A percentile compares a stretch with the other conserved stretches of the same genome.
phyloP scores from a whole-genome alignment of 768 basidiomycete genomes.

The Epithele typhae region DNA sequence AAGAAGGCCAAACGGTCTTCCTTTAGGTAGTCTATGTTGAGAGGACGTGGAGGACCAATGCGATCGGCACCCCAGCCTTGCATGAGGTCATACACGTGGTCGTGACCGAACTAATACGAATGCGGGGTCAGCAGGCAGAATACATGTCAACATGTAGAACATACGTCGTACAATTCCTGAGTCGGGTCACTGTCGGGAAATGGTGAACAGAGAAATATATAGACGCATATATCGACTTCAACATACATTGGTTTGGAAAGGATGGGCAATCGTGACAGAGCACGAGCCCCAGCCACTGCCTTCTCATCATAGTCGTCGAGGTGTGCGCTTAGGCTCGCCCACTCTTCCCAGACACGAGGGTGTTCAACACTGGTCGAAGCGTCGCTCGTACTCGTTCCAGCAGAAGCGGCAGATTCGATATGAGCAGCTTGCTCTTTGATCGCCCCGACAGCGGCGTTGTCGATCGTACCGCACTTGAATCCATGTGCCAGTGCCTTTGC shows the following conservation, averaged over 20 bases:
- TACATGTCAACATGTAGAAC: too few relatives aligned
- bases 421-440: background rate
- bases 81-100: constrained; percentile 4
- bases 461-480: background rate
- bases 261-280: constrained; percentile 1
- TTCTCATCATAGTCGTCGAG: background rate
- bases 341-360: constrained; percentile 2
- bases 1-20: constrained; percentile 5
- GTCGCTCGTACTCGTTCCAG: too few relatives aligned
- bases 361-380: background rate
- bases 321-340: too few relatives aligned
- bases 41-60: background rate
- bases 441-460: background rate
- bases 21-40: background rate
- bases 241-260: background rate
- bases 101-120: constrained; percentile 3
- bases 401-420: background rate
- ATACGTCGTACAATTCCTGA: background rate
- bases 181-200: too few relatives aligned
- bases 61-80: constrained; percentile 1
- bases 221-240: background rate
- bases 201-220: too few relatives aligned
- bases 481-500: constrained; percentile 6
- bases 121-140: background rate
- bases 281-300: background rate